A percentile compares a stretch with the other conserved stretches of the same genome.
phyloP scores from a whole-genome alignment of 1,284 basidiomycete genomes.

The Fistulinella staudtii region DNA sequence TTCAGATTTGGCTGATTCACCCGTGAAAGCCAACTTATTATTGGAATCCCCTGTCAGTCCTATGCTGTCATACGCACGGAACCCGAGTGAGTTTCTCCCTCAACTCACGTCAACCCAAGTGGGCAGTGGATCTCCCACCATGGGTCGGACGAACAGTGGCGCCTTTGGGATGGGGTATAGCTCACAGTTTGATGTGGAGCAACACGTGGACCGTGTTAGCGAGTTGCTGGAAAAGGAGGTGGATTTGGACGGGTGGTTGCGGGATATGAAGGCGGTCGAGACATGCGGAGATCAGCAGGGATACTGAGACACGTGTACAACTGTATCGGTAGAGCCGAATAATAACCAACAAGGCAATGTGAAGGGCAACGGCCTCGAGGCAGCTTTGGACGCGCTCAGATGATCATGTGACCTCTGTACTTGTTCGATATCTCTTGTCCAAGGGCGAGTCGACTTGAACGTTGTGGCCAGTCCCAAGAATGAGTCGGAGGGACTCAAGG shows the following conservation, averaged over 20 bases:
- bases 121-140: constrained; percentile 12
- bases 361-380: constrained; percentile 32
- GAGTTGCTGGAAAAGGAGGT: constrained; percentile 44
- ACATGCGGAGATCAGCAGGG: constrained; percentile 12
- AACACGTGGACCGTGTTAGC: constrained; percentile 38
- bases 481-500: constrained; percentile 79
- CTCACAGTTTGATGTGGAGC: constrained; percentile 48
- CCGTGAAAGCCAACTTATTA: constrained; percentile 24
- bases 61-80: constrained; percentile 38
- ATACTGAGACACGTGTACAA: too few species aligned
- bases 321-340: too few species aligned
- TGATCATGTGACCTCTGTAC: constrained; percentile 27
- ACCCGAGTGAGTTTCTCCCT: constrained; percentile 37
- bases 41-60: constrained; percentile 38
- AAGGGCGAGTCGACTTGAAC: constrained; percentile 5
- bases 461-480: constrained; percentile 37
- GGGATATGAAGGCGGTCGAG: constrained; percentile 28
- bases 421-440: constrained; percentile 35
- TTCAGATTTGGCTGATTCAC: constrained; percentile 35
- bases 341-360: constrained; percentile 26
- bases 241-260: constrained; percentile 44
- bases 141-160: constrained; percentile 22
- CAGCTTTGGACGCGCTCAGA: constrained; percentile 21
- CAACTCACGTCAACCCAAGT: constrained; percentile 39
- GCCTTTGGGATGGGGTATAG: constrained; percentile 37